Percentiles rank a stretch among this genome's conserved stretches.
phyloP scores from a whole-genome alignment of 306 rosid species.

The Prosopis cineraria region DNA sequence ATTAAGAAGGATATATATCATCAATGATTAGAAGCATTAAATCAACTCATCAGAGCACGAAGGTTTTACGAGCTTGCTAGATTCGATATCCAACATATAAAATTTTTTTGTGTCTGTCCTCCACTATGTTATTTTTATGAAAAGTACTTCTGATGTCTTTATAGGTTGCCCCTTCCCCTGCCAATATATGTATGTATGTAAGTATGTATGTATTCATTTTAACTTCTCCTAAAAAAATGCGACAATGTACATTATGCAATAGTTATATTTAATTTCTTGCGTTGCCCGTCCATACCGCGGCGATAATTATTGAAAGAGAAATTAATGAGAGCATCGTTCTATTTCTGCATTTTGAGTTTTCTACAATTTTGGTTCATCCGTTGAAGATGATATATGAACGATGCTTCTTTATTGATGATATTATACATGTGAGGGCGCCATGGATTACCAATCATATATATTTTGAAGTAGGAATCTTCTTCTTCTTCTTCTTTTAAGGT shows the following conservation, averaged over 20 bases:
- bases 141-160: neutral
- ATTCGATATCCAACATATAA: neutral
- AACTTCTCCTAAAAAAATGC: neutral
- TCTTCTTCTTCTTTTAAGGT: neutral
- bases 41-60: neutral
- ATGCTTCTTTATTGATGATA: constrained; percentile 38
- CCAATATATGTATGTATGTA: no score
- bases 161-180: neutral
- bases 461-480: constrained; percentile 16
- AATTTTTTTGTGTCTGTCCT: neutral
- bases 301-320: no score
- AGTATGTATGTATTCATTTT: neutral
- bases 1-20: neutral
- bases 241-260: no score
- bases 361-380: constrained; percentile 25
- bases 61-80: neutral
- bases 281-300: no score
- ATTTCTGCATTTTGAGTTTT: constrained; percentile 31
- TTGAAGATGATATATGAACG: constrained; percentile 49
- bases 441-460: constrained; percentile 26
- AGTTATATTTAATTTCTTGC: no score
- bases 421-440: neutral
- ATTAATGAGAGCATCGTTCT: constrained; percentile 1
- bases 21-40: neutral
- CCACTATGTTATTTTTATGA: neutral